Percentiles rank a stretch among this genome's conserved stretches.
These are phyloP conservation scores for Prunus armeniaca DNA, from an alignment of 306 rosid species.

Conservation along the genomic window DNA sequence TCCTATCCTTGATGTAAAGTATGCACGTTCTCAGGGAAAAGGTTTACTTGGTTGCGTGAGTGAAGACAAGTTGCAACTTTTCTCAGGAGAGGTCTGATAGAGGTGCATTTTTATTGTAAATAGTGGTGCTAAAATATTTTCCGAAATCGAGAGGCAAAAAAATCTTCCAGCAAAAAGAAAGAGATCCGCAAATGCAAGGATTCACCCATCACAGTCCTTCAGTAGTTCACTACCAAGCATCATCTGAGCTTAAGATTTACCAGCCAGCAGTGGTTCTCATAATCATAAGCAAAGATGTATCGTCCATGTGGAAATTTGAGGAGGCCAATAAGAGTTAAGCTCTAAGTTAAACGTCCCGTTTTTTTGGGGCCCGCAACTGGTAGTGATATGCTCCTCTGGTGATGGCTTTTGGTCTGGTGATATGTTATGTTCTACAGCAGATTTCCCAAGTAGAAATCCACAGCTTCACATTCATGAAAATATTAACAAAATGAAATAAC, in stretches of 20 bases:
- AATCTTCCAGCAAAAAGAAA: not conserved
- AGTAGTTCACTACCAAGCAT: not conserved
- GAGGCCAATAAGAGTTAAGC: not conserved
- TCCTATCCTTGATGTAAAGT: conserved; percentile 20
- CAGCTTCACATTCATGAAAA: not conserved
- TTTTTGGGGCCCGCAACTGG: not conserved
- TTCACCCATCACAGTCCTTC: not conserved
- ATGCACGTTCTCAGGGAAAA: not conserved
- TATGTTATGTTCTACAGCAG: not conserved
- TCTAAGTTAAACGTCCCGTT: too few species aligned
- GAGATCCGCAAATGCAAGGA: not conserved
- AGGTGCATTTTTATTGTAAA: not conserved
- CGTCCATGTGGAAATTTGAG: not conserved
- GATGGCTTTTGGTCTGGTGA: not conserved
- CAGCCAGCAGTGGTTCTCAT: not conserved
- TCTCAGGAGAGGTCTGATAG: not conserved
- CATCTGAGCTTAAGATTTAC: too few species aligned
- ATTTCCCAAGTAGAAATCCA: not conserved
- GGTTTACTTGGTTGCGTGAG: conserved; percentile 15
- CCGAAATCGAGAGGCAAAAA: not conserved
- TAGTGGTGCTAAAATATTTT: not conserved
- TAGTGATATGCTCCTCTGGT: not conserved
- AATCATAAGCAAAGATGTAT: not conserved
- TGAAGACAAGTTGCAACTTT: conserved; percentile 16
- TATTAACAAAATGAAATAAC: too few species aligned